Conservation (phyloP, 208 protist species). For the Herpetomonas samuelpessoai region DNA sequence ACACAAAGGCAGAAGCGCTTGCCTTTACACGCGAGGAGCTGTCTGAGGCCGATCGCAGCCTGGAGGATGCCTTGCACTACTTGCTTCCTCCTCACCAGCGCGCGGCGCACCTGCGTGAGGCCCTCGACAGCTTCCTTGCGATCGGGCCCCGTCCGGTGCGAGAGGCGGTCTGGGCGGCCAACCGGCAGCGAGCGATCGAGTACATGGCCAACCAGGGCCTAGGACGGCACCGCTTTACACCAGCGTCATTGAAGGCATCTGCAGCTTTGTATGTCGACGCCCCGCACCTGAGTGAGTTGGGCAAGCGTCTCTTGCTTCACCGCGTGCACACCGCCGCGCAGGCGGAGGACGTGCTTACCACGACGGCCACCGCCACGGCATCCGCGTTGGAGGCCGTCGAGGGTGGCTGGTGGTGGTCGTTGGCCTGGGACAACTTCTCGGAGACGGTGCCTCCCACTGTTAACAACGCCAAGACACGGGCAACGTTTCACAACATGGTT, state of each 20-base stretch:
- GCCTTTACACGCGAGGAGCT: neutral
- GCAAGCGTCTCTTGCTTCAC: neutral
- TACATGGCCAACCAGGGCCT: slow-evolving; percentile 30
- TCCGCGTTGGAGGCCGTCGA: neutral
- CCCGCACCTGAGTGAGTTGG: slow-evolving; percentile 1
- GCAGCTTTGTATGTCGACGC: neutral
- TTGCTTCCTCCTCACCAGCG: slow-evolving; percentile 41
- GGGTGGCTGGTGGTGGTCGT: slow-evolving; percentile 33
- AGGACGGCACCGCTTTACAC: neutral
- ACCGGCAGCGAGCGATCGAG: slow-evolving; percentile 24
- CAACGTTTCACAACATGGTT: slow-evolving; percentile 42
- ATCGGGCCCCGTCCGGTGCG: slow-evolving; percentile 30
- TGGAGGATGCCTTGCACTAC: slow-evolving; percentile 27
- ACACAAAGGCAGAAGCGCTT: neutral
- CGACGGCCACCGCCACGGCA: no score
- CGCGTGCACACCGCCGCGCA: neutral
- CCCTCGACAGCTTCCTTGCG: slow-evolving; percentile 35
- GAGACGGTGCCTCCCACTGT: slow-evolving; percentile 21
- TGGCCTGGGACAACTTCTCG: slow-evolving; percentile 66
- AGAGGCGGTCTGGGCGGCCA: slow-evolving; percentile 26
- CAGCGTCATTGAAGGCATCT: neutral
- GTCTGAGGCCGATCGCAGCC: slow-evolving; percentile 1
- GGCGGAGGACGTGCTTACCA: neutral
- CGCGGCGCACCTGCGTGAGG: slow-evolving; percentile 14
- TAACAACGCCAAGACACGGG: slow-evolving; percentile 9